Base-by-base conservation (phyloP, 1,284 basidiomycete species). In the Malassezia brasiliensis region DNA sequence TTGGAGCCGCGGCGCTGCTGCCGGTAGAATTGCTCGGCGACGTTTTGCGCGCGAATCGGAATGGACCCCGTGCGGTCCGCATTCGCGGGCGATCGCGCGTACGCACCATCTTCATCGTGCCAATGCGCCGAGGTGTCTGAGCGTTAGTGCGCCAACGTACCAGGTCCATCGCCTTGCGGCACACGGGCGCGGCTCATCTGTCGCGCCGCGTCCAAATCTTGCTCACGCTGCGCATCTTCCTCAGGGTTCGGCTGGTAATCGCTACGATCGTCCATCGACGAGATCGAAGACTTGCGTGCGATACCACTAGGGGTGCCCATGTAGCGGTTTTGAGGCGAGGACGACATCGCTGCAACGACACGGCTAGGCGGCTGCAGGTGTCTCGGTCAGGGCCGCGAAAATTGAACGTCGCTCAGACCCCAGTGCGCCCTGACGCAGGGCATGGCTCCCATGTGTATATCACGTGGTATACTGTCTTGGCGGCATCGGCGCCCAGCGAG, bases 171-270 rank as follows among this genome's bases (percentile, higher is more conserved):
- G n/a, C 32, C 28, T 15, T 47, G 17, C 45, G 45, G n/a, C 11
- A 25, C 45, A 12, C 68, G 55, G 5, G 66, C 69, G 37, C 64
- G 62, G 59, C 65, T 69, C 68, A 73, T 67, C 52, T 66, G 67
- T n/a, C 71, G 50, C 9, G 71, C 71, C 11, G 69, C 68, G 52
- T 73, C 71, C 39, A 72, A 54, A 42, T 73, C 71, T 25, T 69
- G 69, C 38, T 67, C 61, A 20, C 71, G 60, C 53, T 73, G 71
- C 14, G 63, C 56, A 22, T 66, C 63, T 20, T 56, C 54, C 12
- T 38, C 36, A n/a, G 2, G 9, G 22, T 41, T 15, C 25, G 35
- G 9, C 39, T 22, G 10, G 3, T 32, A 9, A 31, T 30, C 30
- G 12, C n/a, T n/a, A 9, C n/a, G 15, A 10, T 25, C 28, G 32